phyloP scores from a whole-genome alignment of 2,329 filamentous ascomycete genomes.

The Apiospora pterosperma region DNA sequence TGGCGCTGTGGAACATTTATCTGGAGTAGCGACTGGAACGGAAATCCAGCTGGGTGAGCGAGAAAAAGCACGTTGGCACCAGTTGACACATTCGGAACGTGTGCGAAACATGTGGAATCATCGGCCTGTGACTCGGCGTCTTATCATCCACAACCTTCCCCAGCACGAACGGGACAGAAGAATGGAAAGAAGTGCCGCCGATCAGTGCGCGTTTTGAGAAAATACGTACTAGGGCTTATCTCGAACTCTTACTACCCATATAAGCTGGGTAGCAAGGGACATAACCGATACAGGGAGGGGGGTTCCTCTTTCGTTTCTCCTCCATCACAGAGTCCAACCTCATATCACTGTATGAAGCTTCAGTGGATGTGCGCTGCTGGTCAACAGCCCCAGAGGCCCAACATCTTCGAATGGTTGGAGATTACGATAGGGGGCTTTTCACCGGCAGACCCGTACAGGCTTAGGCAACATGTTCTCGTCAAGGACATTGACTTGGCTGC shows the following conservation, averaged over 20 bases:
- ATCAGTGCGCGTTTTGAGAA: not conserved
- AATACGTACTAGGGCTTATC: not conserved
- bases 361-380: not conserved
- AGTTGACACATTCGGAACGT: not conserved
- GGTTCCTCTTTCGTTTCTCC: not conserved
- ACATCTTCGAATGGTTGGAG: not conserved
- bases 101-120: not conserved
- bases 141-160: not conserved
- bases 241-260: not conserved
- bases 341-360: not conserved
- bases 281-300: too few relatives aligned
- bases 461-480: not conserved
- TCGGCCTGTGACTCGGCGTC: not conserved
- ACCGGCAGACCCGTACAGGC: not conserved
- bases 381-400: not conserved
- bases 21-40: constrained; percentile 59
- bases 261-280: not conserved
- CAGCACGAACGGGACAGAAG: not conserved
- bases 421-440: not conserved
- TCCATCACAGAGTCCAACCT: not conserved
- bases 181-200: not conserved
- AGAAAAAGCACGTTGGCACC: not conserved
- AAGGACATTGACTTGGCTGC: not conserved
- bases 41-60: constrained; percentile 8
- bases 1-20: constrained; percentile 89